A percentile compares a stretch with the other conserved stretches of the same genome.
Conservation (phyloP, 345 rosid genomes). For the Camelina hispida region DNA sequence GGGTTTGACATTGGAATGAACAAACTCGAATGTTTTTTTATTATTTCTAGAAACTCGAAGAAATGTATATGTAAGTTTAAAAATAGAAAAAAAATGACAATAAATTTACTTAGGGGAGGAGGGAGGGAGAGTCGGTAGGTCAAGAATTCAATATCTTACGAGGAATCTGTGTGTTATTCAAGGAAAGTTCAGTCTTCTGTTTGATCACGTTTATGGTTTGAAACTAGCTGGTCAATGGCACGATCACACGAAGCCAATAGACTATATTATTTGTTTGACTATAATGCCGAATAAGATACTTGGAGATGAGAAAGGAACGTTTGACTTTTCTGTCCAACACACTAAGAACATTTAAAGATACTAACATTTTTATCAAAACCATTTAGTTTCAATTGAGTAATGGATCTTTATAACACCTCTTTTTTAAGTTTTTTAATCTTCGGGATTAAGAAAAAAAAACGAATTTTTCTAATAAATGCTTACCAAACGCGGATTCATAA, state of each 20-base stretch:
- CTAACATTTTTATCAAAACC: background rate
- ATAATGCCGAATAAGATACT: slow-evolving; percentile 26
- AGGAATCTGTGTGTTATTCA: background rate
- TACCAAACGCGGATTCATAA: background rate
- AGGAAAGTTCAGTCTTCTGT: slow-evolving; percentile 15
- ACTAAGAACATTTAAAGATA: slow-evolving; percentile 4
- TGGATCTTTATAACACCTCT: background rate
- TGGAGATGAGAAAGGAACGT: background rate
- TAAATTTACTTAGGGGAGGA: background rate
- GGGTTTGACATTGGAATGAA: background rate
- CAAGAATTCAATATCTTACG: slow-evolving; percentile 21
- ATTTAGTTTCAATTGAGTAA: background rate
- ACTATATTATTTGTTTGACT: slow-evolving; percentile 29
- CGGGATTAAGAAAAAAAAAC: background rate
- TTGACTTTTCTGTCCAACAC: slow-evolving; percentile 18
- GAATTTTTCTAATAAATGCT: background rate
- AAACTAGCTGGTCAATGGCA: slow-evolving; percentile 16
- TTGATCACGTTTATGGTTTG: slow-evolving; percentile 30
- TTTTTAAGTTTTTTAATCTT: background rate
- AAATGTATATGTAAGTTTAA: background rate
- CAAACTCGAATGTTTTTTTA: background rate
- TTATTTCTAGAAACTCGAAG: background rate
- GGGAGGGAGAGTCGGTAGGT: background rate
- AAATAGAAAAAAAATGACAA: background rate
- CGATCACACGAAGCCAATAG: slow-evolving; percentile 6